Evolutionary conservation across 2,329 filamentous ascomycete genomes (phyloP).

Genomic region (Fusarium sublunatum): DNA sequence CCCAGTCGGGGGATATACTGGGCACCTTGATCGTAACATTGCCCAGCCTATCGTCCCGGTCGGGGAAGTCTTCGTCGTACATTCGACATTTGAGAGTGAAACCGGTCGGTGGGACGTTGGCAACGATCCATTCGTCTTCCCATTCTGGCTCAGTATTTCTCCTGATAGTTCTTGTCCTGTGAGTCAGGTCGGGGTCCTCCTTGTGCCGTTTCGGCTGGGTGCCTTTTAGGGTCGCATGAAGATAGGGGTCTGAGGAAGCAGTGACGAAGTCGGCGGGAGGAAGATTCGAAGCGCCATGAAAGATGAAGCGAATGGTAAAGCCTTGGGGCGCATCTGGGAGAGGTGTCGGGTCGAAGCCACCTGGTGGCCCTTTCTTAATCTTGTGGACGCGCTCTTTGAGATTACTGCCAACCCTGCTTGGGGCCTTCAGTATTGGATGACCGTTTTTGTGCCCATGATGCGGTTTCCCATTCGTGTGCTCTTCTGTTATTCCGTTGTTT

Average conservation of each 20-base stretch:
- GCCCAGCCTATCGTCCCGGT: constrained; percentile 88
- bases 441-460: constrained; percentile 21
- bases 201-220: constrained; percentile 81
- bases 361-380: constrained; percentile 64
- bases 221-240: constrained; percentile 79
- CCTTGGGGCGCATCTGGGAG: constrained; percentile 79
- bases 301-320: constrained; percentile 86
- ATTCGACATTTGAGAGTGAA: constrained; percentile 87
- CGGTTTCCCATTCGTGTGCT: constrained; percentile 8
- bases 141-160: constrained; percentile 79
- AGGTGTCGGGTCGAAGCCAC: constrained; percentile 84
- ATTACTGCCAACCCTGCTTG: constrained; percentile 26
- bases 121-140: constrained; percentile 88
- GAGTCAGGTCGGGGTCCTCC: constrained; percentile 80
- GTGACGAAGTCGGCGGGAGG: constrained; percentile 83
- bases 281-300: constrained; percentile 83
- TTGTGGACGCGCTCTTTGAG: constrained; percentile 45
- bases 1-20: constrained; percentile 72
- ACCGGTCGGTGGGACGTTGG: constrained; percentile 83
- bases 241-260: constrained; percentile 84
- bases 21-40: constrained; percentile 80
- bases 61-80: constrained; percentile 89
- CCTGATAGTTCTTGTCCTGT: constrained; percentile 81
- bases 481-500: constrained; percentile 11
- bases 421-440: constrained; percentile 25